Evolutionary conservation across 2,329 filamentous ascomycete species (phyloP), one percentile per base, ranked within the genome.

Genomic region (Pseudopyrenochaeta lycopersici): DNA sequence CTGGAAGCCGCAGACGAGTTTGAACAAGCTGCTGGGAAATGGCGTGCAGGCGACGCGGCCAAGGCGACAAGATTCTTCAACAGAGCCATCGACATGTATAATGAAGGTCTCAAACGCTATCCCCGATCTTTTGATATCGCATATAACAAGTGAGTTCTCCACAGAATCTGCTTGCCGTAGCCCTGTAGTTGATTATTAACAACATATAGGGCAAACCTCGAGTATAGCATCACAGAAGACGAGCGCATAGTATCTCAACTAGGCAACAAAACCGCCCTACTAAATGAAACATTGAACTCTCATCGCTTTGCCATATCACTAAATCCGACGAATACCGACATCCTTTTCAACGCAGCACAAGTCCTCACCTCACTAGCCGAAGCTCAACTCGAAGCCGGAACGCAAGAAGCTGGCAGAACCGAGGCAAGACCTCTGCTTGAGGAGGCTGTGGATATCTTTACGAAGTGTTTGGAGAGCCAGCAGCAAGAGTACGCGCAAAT

Each of bases 11-110:
- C 88, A 10, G 88, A 90, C 48, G 84, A 88, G 29, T 82, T 86
- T 54, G 89, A 92, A 75, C 87, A 90, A 72, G 86, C 86, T 4
- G 89, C 87, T 6, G 88, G 89, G 57, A 92, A 92, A 81, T 90
- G 88, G 86, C 82, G 88, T 44, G 88, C 84, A 32, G 89, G 89
- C 18, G 89, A 92, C 70, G 82, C 86, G 17, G 84, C 80, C 43
- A 91, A 91, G 65, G 83, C 85, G 4, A 80, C 82, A 58, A 79
- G 86, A 41, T 86, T 86, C 62, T 87, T 85, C 67, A 80, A 86
- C 59, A 80, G 87, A 56, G 89, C 89, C 11, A 82, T 90, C 46
- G 83, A 89, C 46, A 80, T 82, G 39, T 92, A 91, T 66, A 83
- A 86, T 57, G 81, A 85, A 47, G 89, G 87, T 11, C 69, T 91